Evolutionary conservation across 1,284 basidiomycete species (phyloP).

Genomic region (Boletus calvinii): DNA sequence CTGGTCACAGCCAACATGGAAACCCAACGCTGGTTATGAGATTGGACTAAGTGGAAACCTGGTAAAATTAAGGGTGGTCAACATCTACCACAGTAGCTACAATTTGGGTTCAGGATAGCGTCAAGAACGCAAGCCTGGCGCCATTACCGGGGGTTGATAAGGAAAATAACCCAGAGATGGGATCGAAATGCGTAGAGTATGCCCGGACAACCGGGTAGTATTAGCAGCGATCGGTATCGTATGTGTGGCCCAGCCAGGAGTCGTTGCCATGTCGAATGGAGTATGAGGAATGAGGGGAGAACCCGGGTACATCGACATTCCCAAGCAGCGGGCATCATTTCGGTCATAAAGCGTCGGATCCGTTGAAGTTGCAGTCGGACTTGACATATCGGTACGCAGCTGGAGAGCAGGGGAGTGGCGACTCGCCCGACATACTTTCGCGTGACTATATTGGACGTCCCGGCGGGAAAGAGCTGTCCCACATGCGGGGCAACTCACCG

Average conservation of each 20-base stretch:
- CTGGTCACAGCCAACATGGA: neutral
- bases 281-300: neutral
- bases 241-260: neutral
- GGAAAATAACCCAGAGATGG: neutral
- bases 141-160: neutral
- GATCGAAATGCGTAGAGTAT: neutral
- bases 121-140: neutral
- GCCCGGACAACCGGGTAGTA: neutral
- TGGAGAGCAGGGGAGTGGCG: neutral
- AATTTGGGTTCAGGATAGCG: neutral
- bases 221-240: neutral
- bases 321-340: neutral
- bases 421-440: conserved; percentile 3
- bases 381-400: neutral
- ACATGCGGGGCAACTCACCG: conserved; percentile 9
- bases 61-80: neutral
- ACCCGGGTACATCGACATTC: neutral
- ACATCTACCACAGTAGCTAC: neutral
- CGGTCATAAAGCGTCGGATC: neutral
- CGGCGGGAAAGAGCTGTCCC: conserved; percentile 15
- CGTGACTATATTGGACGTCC: conserved; percentile 16
- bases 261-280: neutral
- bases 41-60: too few species aligned
- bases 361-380: neutral
- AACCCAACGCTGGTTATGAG: neutral